Evolutionary conservation across 2,329 filamentous ascomycete genomes (phyloP), one percentile per base, ranked within the genome.

Genomic region (Leptodontidium sp.): DNA sequence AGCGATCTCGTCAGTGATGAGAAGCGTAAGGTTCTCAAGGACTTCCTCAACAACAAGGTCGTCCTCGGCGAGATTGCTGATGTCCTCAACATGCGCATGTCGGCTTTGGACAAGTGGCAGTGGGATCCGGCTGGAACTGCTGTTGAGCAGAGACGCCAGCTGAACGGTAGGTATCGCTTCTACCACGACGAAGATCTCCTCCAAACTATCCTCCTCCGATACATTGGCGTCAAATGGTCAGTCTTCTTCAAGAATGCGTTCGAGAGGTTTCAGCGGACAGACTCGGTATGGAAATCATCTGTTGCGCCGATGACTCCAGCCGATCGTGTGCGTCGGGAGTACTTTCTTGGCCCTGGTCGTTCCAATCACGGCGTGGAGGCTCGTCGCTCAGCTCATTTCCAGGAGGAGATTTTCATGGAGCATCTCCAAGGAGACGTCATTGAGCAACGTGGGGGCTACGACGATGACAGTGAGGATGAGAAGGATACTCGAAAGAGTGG

Each of bases 171-270:
- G 68, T 90, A 89, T 74, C 81, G 87, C 1, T 84, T 88, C 32
- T 88, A 83, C 73, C 86, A 87, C 80, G 85, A 88, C 61, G 85
- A 87, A 71, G 87, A 90, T 69, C 79, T 87, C 38, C 80, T 87
- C 4, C 84, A 88, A 68, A 81, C 84, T 1, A 81, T 88, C 17
- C 79, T 88, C 12, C 75, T 88, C 2, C 84, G 87, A 21, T 86
- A 84, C 68, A 79, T 88, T 47, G 86, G 86, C 2, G 76, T 84
- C 4, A 80, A 80, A 62, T 87, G 85, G 83, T 80, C 82, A 2
- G 80, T 84, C 5, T 74, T 79, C 26, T 79, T 87, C 68, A 83
- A 82, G 50, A 43, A 70, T 1, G 75, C 73, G 0, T 82, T 86
- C 57, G 71, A 66, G 1, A 58, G 8, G 0, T 72, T 76, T 32